Evolutionary conservation across 441 rosid genomes (phyloP), one percentile per base, ranked within the genome.

Genomic region (Macaranga tanarius): DNA sequence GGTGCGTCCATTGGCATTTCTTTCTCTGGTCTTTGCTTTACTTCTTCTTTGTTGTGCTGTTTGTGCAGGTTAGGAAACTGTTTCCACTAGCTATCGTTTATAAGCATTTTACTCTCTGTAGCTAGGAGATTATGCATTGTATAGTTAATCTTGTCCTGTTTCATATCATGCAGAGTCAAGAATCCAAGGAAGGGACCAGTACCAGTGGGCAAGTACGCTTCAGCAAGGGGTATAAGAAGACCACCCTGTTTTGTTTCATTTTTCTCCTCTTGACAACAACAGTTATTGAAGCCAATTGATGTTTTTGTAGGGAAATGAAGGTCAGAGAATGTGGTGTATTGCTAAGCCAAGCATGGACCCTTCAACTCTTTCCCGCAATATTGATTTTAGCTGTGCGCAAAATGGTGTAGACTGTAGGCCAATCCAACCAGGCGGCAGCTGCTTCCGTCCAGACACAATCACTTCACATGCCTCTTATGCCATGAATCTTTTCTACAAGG

Each of bases 401-500:
- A 75, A 48, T 15, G 77, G 80, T n/a, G 80, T 79, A 52, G 66
- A 78, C 67, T 78, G 87, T 10, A 20, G 58, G 25, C 54, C 81
- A 38, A 80, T 83, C 64, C 84, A 80, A 72, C 71, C 72, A 28
- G 87, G 84, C 13, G 84, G 80, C 0, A 62, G 63, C 70, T 82
- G 84, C 71, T 76, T 64, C 78, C 22, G 2, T 17, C 86, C 84
- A 2, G 48, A 75, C 44, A 75, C 52, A 4, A 16, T 17, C 50
- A 51, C 76, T 8, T 79, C 77, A 5, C 84, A 77, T 70, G 83
- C 85, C 61, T 84, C 81, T 25, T 82, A 50, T n/a, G 79, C 71
- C 45, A 76, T 82, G 82, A 82, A 82, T 74, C 84, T 84, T 70
- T 82, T 74, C 71, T 82, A 70, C 75, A 80, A 61, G 51, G 76